A percentile compares a stretch with the other conserved stretches of the same genome.
These are phyloP conservation scores for Lantana camara DNA, from an alignment of 257 asterid species.

Conservation along the genomic window DNA sequence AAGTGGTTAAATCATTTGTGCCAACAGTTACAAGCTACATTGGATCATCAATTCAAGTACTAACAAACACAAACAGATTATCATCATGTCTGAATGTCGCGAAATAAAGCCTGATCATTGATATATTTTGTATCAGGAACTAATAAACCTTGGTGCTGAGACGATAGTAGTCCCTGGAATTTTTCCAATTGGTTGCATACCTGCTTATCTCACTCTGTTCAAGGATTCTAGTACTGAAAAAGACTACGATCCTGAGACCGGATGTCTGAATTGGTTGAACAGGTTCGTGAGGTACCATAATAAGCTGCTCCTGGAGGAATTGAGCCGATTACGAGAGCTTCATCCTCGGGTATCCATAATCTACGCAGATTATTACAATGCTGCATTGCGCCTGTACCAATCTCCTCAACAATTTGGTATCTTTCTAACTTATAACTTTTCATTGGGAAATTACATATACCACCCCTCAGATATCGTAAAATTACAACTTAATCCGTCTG, in stretches of 20 bases:
- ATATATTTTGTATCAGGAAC: slow-evolving; percentile 30
- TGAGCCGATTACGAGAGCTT: slow-evolving; percentile 31
- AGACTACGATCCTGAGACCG: slow-evolving; percentile 44
- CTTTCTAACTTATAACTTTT: neutral
- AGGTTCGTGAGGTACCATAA: slow-evolving; percentile 42
- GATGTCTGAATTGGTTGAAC: slow-evolving; percentile 63
- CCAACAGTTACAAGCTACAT: slow-evolving; percentile 31
- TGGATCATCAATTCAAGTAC: slow-evolving; percentile 32
- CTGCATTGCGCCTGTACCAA: slow-evolving; percentile 36
- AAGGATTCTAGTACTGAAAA: neutral
- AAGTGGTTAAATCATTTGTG: slow-evolving; percentile 32
- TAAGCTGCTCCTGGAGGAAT: slow-evolving; percentile 37
- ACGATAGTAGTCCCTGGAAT: slow-evolving; percentile 57
- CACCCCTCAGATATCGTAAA: too few relatives aligned
- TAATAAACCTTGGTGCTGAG: slow-evolving; percentile 49
- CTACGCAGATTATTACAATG: slow-evolving; percentile 57
- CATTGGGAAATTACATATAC: too few relatives aligned
- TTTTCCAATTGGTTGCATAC: slow-evolving; percentile 50
- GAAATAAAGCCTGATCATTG: neutral
- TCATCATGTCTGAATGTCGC: too few relatives aligned
- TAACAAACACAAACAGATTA: neutral
- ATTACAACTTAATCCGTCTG: too few relatives aligned
- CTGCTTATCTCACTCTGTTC: slow-evolving; percentile 36
- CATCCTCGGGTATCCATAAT: slow-evolving; percentile 45
- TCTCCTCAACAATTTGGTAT: slow-evolving; percentile 37